Evolutionary conservation across 2,329 filamentous ascomycete genomes (phyloP).

Genomic region (Thielaviopsis populi): DNA sequence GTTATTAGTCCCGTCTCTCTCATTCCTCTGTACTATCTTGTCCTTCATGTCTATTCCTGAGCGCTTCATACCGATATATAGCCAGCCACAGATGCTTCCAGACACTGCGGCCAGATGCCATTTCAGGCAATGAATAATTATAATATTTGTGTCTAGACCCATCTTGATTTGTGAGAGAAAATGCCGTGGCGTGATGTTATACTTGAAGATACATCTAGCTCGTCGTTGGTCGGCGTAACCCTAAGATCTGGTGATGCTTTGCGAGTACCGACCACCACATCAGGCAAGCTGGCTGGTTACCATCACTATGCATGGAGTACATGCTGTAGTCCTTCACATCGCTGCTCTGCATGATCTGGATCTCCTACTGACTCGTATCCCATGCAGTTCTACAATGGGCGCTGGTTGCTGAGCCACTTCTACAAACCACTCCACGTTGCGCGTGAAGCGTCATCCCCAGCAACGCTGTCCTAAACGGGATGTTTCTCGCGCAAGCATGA

Average conservation of each 20-base stretch:
- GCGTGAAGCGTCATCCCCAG: not conserved
- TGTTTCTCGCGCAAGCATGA: not conserved
- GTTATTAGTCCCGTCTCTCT: not conserved
- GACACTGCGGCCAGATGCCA: not conserved
- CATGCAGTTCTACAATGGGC: not conserved
- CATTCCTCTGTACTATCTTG: not conserved
- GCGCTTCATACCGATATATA: not conserved
- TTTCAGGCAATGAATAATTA: constrained; percentile 11
- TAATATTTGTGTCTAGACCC: constrained; percentile 2
- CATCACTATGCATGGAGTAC: not conserved
- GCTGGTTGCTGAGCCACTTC: not conserved
- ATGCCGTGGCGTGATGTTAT: too few relatives aligned
- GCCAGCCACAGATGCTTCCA: not conserved
- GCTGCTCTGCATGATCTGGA: not conserved
- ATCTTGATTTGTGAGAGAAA: not conserved
- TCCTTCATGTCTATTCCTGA: not conserved
- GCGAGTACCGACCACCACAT: not conserved
- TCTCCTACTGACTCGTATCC: not conserved
- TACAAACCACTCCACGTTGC: not conserved
- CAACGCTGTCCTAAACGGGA: not conserved
- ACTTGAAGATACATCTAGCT: not conserved
- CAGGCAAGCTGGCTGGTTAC: too few relatives aligned
- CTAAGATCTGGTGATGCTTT: not conserved
- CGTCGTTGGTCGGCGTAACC: not conserved
- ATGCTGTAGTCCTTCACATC: not conserved